phyloP scores from a whole-genome alignment of 352 stramenopile genomes.

The Pythium pectinolyticum region DNA sequence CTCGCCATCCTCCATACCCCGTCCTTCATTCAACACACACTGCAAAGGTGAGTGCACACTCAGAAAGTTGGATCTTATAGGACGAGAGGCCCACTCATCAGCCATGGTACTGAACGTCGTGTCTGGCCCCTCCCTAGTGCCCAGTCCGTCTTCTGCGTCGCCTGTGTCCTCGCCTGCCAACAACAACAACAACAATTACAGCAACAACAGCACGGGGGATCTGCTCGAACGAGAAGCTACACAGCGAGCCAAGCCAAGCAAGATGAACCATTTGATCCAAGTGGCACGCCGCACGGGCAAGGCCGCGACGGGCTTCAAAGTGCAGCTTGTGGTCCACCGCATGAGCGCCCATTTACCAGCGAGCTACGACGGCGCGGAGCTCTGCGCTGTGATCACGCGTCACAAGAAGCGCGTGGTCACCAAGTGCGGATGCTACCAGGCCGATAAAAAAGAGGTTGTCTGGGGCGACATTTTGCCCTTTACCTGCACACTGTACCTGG shows the following conservation, averaged over 20 bases:
- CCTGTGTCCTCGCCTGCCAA: neutral
- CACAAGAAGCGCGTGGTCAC: constrained; percentile 72
- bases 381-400: constrained; percentile 62
- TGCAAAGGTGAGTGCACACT: too few relatives aligned
- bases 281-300: constrained; percentile 65
- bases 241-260: neutral
- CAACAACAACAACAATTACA: neutral
- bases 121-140: neutral
- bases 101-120: constrained; percentile 2
- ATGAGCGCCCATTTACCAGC: constrained; percentile 52
- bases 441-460: constrained; percentile 53
- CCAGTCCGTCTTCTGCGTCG: neutral
- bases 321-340: constrained; percentile 69
- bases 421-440: constrained; percentile 52
- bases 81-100: too few relatives aligned
- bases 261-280: constrained; percentile 69
- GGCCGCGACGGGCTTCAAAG: constrained; percentile 57
- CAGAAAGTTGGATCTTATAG: neutral
- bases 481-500: constrained; percentile 73
- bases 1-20: too few relatives aligned
- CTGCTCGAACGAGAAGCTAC: neutral
- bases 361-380: constrained; percentile 48
- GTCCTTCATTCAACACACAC: too few relatives aligned
- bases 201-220: neutral
- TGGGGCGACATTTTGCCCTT: constrained; percentile 79